Conservation (phyloP, 495 filamentous ascomycete species). For the Lasiosphaeris hirsuta region DNA sequence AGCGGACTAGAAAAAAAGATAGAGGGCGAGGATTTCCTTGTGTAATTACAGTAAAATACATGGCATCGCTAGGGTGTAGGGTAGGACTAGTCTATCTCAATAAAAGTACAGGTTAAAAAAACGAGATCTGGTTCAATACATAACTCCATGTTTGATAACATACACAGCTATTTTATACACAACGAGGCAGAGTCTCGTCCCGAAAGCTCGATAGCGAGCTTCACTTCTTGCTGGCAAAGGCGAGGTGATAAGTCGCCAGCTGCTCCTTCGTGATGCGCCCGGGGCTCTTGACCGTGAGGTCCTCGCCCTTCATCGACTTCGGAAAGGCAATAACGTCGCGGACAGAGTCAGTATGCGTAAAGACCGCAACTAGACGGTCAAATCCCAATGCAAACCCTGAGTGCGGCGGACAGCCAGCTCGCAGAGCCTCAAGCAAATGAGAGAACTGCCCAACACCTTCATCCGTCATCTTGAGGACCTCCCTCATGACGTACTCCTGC, state of each 20-base stretch:
- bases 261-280: constrained; percentile 59
- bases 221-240: constrained; percentile 13
- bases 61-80: background rate
- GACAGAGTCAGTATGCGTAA: constrained; percentile 71
- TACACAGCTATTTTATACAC: too few species aligned
- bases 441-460: constrained; percentile 71
- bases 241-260: constrained; percentile 68
- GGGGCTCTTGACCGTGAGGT: constrained; percentile 75
- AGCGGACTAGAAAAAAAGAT: background rate
- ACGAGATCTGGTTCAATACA: too few species aligned
- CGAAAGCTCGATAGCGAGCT: background rate
- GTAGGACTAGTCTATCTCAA: background rate
- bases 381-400: constrained; percentile 91
- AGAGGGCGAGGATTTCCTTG: background rate
- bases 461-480: constrained; percentile 66
- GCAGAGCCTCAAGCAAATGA: constrained; percentile 77
- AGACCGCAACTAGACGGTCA: constrained; percentile 79
- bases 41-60: constrained; percentile 11
- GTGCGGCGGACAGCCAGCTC: constrained; percentile 93
- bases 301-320: constrained; percentile 83
- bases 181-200: background rate
- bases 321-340: constrained; percentile 96
- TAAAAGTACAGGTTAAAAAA: background rate
- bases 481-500: constrained; percentile 79
- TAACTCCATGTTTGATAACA: too few species aligned